These are phyloP conservation scores for Adansonia gregorii DNA, from an alignment of 441 rosid species.

Conservation along the genomic window DNA sequence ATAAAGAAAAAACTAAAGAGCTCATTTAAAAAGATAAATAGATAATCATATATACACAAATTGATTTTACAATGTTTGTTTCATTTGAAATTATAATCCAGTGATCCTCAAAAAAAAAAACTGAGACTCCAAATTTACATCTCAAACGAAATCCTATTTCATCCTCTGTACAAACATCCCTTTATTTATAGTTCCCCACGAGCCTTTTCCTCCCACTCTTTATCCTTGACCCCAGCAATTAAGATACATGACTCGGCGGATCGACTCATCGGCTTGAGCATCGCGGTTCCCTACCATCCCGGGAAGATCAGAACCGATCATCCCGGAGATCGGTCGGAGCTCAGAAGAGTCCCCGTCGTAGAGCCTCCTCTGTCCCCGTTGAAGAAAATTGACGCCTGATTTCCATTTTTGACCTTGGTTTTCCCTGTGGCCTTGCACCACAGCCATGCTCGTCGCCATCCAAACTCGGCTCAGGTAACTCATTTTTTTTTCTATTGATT, in stretches of 20 bases:
- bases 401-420: conserved; percentile 55
- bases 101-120: background rate
- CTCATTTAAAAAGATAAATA: background rate
- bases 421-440: conserved; percentile 64
- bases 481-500: conserved; percentile 34
- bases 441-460: conserved; percentile 74
- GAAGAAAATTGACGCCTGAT: conserved; percentile 48
- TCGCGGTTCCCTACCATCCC: conserved; percentile 28
- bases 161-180: background rate
- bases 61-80: background rate
- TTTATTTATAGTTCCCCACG: background rate
- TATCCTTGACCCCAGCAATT: conserved; percentile 84
- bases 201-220: background rate
- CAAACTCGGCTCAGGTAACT: conserved; percentile 60
- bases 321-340: conserved; percentile 52
- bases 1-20: background rate
- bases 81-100: background rate
- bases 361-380: conserved; percentile 46
- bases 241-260: conserved; percentile 77
- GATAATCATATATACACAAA: conserved; percentile 16
- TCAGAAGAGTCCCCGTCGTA: conserved; percentile 41
- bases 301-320: conserved; percentile 38
- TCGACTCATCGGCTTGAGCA: conserved; percentile 57
- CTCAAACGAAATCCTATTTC: too few relatives aligned
- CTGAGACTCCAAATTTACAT: background rate